These are phyloP conservation scores for Trichosanthes cucumerina DNA, from an alignment of 306 rosid genomes.

Conservation along the genomic window DNA sequence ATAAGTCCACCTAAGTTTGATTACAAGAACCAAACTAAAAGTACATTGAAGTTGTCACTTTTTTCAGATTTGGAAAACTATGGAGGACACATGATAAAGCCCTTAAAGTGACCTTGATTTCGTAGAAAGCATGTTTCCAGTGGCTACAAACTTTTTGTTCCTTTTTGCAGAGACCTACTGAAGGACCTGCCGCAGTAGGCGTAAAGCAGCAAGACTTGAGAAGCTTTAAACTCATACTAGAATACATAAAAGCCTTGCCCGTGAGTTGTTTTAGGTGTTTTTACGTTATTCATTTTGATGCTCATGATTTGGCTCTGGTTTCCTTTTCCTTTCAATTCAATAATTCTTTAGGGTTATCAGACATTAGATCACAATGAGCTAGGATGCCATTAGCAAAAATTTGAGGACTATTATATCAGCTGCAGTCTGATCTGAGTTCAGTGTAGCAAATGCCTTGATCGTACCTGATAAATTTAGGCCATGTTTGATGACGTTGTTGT, in stretches of 20 bases:
- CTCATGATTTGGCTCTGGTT: background rate
- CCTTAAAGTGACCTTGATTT: background rate
- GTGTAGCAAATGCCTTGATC: background rate
- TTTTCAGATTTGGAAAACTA: background rate
- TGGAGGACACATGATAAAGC: background rate
- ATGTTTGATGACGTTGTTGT: background rate
- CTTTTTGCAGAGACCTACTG: slow-evolving; percentile 55
- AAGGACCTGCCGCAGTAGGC: slow-evolving; percentile 33
- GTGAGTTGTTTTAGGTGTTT: slow-evolving; percentile 33
- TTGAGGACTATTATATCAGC: background rate
- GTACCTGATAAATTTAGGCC: background rate
- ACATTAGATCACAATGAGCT: background rate
- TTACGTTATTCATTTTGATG: background rate
- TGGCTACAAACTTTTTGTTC: slow-evolving; percentile 24
- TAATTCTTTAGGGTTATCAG: background rate
- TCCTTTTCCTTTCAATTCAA: slow-evolving; percentile 1
- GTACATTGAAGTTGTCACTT: background rate
- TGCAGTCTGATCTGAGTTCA: background rate
- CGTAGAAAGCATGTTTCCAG: background rate
- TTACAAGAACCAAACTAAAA: background rate
- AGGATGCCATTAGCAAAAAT: background rate
- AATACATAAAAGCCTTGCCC: slow-evolving; percentile 90
- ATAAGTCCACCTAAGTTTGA: no score
- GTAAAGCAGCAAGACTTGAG: slow-evolving; percentile 65
- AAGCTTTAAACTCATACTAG: slow-evolving; percentile 84